phyloP scores from a whole-genome alignment of 2,329 filamentous ascomycete genomes.

The Fusarium decemcellulare region DNA sequence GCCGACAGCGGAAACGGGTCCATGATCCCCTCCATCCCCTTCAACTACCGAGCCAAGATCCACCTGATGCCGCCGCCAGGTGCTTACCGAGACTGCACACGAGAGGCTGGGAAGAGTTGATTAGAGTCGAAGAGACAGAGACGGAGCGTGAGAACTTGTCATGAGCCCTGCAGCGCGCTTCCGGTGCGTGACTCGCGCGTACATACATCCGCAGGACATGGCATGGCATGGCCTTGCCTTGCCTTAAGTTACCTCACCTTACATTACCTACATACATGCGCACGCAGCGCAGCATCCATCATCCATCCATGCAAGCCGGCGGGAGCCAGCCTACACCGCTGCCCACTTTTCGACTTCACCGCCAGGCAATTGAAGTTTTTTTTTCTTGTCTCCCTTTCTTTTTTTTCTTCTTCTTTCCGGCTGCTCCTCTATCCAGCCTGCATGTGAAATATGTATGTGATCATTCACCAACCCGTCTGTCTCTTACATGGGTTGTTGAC shows the following conservation, averaged over 20 bases:
- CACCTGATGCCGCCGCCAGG: constrained; percentile 20
- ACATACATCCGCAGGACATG: neutral
- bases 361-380: neutral
- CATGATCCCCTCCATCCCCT: neutral
- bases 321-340: constrained; percentile 1
- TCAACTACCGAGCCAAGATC: constrained; percentile 34
- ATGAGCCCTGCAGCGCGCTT: constrained; percentile 5
- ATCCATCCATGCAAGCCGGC: neutral
- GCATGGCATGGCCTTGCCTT: neutral
- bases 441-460: constrained; percentile 25
- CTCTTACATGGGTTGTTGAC: constrained; percentile 12
- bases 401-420: neutral
- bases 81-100: constrained; percentile 6
- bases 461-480: neutral
- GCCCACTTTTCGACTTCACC: constrained; percentile 4
- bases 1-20: too few relatives aligned
- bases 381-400: neutral
- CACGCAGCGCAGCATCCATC: neutral
- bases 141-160: neutral
- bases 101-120: neutral
- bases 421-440: neutral
- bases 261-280: neutral
- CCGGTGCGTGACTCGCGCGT: constrained; percentile 29
- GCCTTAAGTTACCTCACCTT: too few relatives aligned
- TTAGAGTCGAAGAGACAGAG: neutral